Evolutionary conservation across 805 yeast genomes (phyloP), one percentile per base, ranked within the genome.

Genomic region (Candida morakotiae): DNA sequence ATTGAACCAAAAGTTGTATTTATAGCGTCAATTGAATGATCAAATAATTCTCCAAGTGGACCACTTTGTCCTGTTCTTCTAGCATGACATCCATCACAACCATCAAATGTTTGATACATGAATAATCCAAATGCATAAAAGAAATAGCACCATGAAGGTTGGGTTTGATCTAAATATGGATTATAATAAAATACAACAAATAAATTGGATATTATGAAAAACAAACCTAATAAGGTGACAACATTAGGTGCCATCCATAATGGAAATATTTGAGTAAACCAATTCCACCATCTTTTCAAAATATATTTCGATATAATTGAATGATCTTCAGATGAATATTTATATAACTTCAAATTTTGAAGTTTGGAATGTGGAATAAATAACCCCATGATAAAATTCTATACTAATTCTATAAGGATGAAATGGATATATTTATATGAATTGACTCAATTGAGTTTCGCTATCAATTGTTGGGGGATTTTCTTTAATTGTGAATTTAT

Each of bases 11-110:
- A 67, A 1, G 95, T 81, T 4, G 97, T 87, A 55, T 87, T 87
- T 50, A 75, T 63, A 1, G 81, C 81, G 53, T 76, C 82, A 34
- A 75, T 69, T 40, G 96, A 88, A 54, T 89, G 98, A 54, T 89
- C 98, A 55, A 91, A 91, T 40, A 89, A 69, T 57, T 89, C 98
- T 23, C 98, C 98, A 51, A 89, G 65, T 1, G 98, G 97, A 2
- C 96, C 93, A 44, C 87, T 77, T 60, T 87, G 94, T n/a, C 94
- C 95, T 1, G 96, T 89, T 53, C 91, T 77, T 55, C 98, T 79
- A 17, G 97, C 97, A 58, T 89, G 98, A 45, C 84, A 75, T 4
- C 98, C 98, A 60, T 89, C 98, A 60, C 96, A 85, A 0, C 96
- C 96, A 59, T 89, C 98, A 58, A 89, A 87, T 0, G 97, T 89